phyloP scores from a whole-genome alignment of 2,329 filamentous ascomycete species.

The Fusarium continuum region DNA sequence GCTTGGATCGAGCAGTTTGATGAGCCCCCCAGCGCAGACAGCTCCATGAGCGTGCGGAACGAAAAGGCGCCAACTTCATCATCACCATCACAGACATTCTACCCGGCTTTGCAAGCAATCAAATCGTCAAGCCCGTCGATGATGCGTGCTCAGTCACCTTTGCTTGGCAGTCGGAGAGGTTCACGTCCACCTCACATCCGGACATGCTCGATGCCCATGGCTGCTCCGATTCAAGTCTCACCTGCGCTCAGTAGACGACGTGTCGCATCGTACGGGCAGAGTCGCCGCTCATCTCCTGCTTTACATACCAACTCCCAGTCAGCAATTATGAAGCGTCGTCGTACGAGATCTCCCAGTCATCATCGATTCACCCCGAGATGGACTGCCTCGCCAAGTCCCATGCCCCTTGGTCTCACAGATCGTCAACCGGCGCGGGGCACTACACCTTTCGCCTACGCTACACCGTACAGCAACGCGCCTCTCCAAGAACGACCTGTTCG shows the following conservation, averaged over 20 bases:
- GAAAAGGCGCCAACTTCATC: conserved; percentile 53
- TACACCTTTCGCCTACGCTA: conserved; percentile 77
- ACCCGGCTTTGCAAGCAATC: conserved; percentile 38
- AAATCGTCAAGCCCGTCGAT: conserved; percentile 46
- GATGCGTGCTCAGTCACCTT: conserved; percentile 54
- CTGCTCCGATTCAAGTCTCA: conserved; percentile 50
- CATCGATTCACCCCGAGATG: conserved; percentile 64
- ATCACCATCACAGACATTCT: conserved; percentile 52
- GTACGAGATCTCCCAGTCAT: conserved; percentile 66
- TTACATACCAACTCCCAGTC: conserved; percentile 41
- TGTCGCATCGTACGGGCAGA: conserved; percentile 55
- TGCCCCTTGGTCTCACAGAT: conserved; percentile 49
- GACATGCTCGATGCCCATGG: conserved; percentile 62
- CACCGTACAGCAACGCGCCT: conserved; percentile 73
- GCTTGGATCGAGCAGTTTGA: conserved; percentile 72
- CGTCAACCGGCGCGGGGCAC: conserved; percentile 51
- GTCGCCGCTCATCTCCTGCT: conserved; percentile 47
- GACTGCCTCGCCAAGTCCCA: conserved; percentile 60
- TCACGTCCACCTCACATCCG: conserved; percentile 61
- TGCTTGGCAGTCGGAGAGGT: conserved; percentile 50
- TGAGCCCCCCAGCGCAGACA: conserved; percentile 58
- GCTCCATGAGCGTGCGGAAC: conserved; percentile 54
- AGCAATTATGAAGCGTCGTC: conserved; percentile 58
- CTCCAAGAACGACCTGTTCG: conserved; percentile 51
- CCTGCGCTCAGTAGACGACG: conserved; percentile 56